Conservation (phyloP, 2,329 filamentous ascomycete genomes). For the Gnomoniopsis smithogilvyi region DNA sequence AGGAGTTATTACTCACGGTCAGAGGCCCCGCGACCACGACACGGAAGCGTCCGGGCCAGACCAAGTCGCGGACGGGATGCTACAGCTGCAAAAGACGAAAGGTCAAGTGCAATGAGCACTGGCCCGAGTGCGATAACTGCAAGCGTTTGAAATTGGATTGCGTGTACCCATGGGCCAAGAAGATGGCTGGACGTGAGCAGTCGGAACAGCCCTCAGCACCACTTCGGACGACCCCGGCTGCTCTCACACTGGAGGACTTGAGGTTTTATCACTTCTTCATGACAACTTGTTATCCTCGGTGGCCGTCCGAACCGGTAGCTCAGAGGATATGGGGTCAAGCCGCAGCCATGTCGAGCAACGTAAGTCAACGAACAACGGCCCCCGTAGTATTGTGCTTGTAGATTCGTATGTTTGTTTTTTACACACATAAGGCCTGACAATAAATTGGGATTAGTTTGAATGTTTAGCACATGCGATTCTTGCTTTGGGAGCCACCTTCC, state of each 20-base stretch:
- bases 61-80: constrained; percentile 37
- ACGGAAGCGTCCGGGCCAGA: constrained; percentile 26
- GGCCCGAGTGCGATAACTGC: constrained; percentile 34
- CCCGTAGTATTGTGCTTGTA: neutral
- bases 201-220: constrained; percentile 14
- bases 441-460: neutral
- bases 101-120: constrained; percentile 41
- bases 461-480: neutral
- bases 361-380: neutral
- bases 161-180: constrained; percentile 28
- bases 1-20: neutral
- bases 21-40: neutral
- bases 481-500: neutral
- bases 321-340: neutral
- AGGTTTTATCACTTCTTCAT: constrained; percentile 51
- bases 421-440: neutral
- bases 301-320: neutral
- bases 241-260: constrained; percentile 42
- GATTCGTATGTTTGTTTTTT: neutral
- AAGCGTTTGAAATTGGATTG: constrained; percentile 33
- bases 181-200: neutral
- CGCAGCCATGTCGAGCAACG: neutral
- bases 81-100: constrained; percentile 38
- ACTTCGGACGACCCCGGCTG: constrained; percentile 17
- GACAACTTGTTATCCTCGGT: neutral